Percentiles rank a stretch among this genome's conserved stretches.
phyloP scores from a whole-genome alignment of 805 yeast species.

The Diddensiella transvaalensis region DNA sequence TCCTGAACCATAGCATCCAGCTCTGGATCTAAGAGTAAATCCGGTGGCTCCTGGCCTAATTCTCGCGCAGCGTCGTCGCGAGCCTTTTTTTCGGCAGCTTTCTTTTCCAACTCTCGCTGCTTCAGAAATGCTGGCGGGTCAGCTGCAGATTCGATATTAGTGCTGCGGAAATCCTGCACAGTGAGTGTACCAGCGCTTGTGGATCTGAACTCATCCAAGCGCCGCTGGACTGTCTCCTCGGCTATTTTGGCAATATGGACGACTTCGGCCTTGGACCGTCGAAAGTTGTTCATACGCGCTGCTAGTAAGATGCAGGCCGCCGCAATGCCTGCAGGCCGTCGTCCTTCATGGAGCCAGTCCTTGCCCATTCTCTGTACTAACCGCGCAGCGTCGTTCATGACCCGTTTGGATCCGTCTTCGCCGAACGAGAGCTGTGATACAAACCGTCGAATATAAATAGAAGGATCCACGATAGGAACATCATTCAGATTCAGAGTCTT shows the following conservation, averaged over 20 bases:
- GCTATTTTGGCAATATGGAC: constrained; percentile 96
- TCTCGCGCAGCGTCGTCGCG: constrained; percentile 18
- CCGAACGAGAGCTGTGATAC: constrained; percentile 84
- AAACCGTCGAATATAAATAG: constrained; percentile 88
- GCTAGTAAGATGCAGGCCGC: constrained; percentile 94
- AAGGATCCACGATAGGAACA: constrained; percentile 90
- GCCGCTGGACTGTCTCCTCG: constrained; percentile 84
- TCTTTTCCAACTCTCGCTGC: constrained; percentile 52
- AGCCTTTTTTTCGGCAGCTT: constrained; percentile 21
- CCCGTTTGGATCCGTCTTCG: constrained; percentile 54
- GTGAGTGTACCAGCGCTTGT: constrained; percentile 74
- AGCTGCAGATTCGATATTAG: constrained; percentile 42
- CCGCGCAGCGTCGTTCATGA: constrained; percentile 80
- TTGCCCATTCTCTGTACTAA: constrained; percentile 86
- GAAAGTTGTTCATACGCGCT: constrained; percentile 92
- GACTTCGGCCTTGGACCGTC: constrained; percentile 88
- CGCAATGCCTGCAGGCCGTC: constrained; percentile 98
- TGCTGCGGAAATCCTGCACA: constrained; percentile 64
- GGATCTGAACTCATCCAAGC: constrained; percentile 80
- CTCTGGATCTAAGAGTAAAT: neutral
- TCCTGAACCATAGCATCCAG: constrained; percentile 11
- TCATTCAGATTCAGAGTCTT: constrained; percentile 71
- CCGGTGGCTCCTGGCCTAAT: constrained; percentile 16
- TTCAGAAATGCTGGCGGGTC: constrained; percentile 81
- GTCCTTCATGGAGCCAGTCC: constrained; percentile 95